Conservation (phyloP, 192 early-diverging fungal species). For the Coemansia sp. region DNA sequence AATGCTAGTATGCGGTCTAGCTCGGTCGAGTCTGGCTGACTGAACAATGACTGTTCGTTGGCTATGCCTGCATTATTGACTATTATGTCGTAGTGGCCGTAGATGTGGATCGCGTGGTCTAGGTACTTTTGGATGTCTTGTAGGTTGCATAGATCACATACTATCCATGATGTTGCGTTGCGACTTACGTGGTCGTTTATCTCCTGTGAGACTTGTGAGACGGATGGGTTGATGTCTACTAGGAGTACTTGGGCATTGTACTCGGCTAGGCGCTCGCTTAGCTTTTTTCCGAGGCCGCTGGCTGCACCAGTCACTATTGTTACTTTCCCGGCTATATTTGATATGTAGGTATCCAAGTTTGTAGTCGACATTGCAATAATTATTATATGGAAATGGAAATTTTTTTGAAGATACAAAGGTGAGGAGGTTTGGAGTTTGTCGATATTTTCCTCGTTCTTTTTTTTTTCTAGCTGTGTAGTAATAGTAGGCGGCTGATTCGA, state of each 20-base stretch:
- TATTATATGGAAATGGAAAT: background rate
- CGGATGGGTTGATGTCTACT: slow-evolving; percentile 25
- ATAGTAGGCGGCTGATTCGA: background rate
- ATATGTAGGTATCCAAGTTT: slow-evolving; percentile 25
- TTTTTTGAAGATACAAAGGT: background rate
- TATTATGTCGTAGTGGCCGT: slow-evolving; percentile 62
- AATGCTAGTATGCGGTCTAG: slow-evolving; percentile 65
- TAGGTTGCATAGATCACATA: slow-evolving; percentile 55
- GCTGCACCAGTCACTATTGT: slow-evolving; percentile 51
- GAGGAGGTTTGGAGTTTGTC: background rate
- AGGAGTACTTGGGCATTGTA: slow-evolving; percentile 32
- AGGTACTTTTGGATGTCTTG: slow-evolving; percentile 37
- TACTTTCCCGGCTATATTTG: slow-evolving; percentile 28
- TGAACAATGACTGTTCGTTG: slow-evolving; percentile 54
- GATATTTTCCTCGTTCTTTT: background rate
- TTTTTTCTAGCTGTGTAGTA: background rate
- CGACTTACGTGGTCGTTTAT: slow-evolving; percentile 16
- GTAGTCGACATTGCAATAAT: background rate
- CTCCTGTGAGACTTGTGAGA: slow-evolving; percentile 21
- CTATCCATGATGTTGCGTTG: slow-evolving; percentile 24
- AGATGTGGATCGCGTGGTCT: slow-evolving; percentile 52
- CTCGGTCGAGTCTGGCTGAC: slow-evolving; percentile 57
- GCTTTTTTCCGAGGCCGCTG: slow-evolving; percentile 40
- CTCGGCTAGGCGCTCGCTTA: slow-evolving; percentile 25
- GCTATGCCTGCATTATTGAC: slow-evolving; percentile 69